Base-by-base conservation (phyloP, 2,329 filamentous ascomycete genomes). In the Magnaporthiopsis poae region DNA sequence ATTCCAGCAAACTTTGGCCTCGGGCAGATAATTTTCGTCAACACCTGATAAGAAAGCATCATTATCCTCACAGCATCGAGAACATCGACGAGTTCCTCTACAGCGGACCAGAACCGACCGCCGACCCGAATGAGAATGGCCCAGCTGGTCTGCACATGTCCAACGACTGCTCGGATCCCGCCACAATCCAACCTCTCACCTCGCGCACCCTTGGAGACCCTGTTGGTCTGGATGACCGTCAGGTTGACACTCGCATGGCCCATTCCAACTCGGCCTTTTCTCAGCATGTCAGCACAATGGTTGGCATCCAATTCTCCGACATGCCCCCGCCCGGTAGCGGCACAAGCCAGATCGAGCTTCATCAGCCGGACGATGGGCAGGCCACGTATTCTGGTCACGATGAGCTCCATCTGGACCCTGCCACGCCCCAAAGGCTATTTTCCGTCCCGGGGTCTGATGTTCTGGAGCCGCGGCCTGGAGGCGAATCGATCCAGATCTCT, bases 1-100 rank as follows among this genome's bases (percentile, higher is more conserved):
- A 80, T 31, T 87, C 81, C 68, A 79, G 79, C 1, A 96, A 96
- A 74, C 78, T 82, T 52, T 96, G 91, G 91, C 89, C 90, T 0
- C 85, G 93, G 29, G 80, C 88, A 64, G 93, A 97, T 75, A 97
- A 97, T 73, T 96, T 96, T 75, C 88, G 88, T 68, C 86, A 89
- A 52, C 93, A 97, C 73, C 81, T 96, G 62, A 80, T 79, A 64
- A 84, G 88, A 13, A 86, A 91, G 71, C 92, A 96, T 74, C 68
- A 69, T 0, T 74, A 73, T 3, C 68, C 80, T 2, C 75, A 36
- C 3, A 27, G 39, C 11, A 60, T 56, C 3, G 35, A 61, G 5
- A 60, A 67, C 12, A 46, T 67, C 13, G 62, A 67, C 13, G 12
- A 25, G 31, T 67, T 67, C 21, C 3, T 56, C 7, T 18, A 25